phyloP scores from a whole-genome alignment of 345 rosid species.

The Populus simonii region DNA sequence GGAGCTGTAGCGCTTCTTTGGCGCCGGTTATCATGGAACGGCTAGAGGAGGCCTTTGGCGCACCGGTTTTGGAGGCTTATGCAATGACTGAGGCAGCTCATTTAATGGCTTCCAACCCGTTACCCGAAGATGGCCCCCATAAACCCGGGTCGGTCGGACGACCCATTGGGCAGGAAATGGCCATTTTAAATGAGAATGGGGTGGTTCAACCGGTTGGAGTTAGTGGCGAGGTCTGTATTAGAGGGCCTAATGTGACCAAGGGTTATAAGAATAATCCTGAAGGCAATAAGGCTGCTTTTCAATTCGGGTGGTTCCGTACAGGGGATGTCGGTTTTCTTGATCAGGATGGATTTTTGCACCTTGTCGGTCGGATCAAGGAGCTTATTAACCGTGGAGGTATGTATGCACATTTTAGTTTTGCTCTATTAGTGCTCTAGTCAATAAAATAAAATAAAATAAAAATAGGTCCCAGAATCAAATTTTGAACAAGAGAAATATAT shows the following conservation, averaged over 20 bases:
- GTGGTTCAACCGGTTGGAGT: constrained; percentile 39
- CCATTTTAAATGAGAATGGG: constrained; percentile 65
- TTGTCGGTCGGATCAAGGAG: constrained; percentile 95
- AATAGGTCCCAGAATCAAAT: too few species aligned
- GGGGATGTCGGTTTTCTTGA: constrained; percentile 82
- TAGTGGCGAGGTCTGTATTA: constrained; percentile 78
- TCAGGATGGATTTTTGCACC: constrained; percentile 76
- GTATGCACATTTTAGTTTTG: constrained; percentile 22
- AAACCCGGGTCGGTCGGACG: constrained; percentile 83
- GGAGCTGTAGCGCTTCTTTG: constrained; percentile 88
- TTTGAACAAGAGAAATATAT: too few species aligned
- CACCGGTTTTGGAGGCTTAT: constrained; percentile 86
- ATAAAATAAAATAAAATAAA: too few species aligned
- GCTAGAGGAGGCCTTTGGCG: constrained; percentile 73
- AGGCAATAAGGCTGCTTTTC: constrained; percentile 74
- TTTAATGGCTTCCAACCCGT: constrained; percentile 75
- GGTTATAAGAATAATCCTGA: constrained; percentile 91
- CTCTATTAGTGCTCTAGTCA: too few species aligned
- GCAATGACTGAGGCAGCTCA: constrained; percentile 93
- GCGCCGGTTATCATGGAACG: constrained; percentile 70
- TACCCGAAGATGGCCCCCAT: constrained; percentile 72
- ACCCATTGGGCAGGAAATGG: constrained; percentile 84
- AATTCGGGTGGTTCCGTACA: constrained; percentile 92
- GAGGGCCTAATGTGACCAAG: constrained; percentile 85
- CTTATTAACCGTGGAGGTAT: constrained; percentile 96